Evolutionary conservation across 139 green algal genomes (phyloP), one percentile per base, ranked within the genome.

Genomic region (Nannochloris sp.): DNA sequence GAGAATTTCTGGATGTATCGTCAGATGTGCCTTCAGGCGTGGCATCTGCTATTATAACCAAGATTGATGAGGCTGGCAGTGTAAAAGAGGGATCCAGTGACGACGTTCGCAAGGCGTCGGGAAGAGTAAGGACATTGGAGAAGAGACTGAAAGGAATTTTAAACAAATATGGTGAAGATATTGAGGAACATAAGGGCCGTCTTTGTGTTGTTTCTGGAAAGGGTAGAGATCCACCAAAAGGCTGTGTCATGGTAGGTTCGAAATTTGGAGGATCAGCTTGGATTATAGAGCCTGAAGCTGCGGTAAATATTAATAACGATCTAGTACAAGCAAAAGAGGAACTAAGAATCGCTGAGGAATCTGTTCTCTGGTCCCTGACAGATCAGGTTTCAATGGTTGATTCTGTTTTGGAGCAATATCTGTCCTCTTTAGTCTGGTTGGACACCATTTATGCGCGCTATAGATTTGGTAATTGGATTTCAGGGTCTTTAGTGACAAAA

Each of bases 221-320:
- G 1, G 49, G 61, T 11, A 65, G 48, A 19, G 27, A n/a, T 5
- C 66, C 60, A 25, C 60, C 69, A 9, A 60, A 50, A n/a, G 67
- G 62, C 24, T 80, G 70, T 36, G 73, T 94, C 29, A 18, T 91
- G 49, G 75, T 94, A 70, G 83, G 83, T 25, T 51, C 18, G 16
- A 60, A 31, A 10, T 49, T 60, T 9, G 70, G 64, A 3, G 64
- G 62, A 44, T 55, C 36, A 43, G 56, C 23, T 34, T 75, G 69
- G 69, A 91, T 85, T 59, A 61, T 90, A 1, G 87, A 94, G 71
- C 85, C 87, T 5, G 58, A 67, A 2, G 75, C 74, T 6, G 87
- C 84, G 4, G 78, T 96, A 31, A 46, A 64, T 0, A 60, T 85
- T 5, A 96, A 96, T 74, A 92, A 92, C 50, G 84, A 91, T 21